Base-by-base conservation (phyloP, 352 stramenopile genomes). In the Pythium utonaiense region DNA sequence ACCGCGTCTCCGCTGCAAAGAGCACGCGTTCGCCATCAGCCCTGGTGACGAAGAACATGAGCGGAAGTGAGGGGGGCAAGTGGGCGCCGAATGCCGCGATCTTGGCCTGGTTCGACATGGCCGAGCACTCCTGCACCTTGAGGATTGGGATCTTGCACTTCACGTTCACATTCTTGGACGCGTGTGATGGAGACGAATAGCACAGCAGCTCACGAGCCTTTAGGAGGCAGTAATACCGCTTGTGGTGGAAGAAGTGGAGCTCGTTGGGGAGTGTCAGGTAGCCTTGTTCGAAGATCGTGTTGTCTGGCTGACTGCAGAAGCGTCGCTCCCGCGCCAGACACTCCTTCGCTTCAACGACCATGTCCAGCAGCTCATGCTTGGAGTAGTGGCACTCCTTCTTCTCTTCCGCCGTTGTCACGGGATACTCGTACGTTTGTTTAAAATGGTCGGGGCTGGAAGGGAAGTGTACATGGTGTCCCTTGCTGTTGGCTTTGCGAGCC, bases 21-120 rank as follows among this genome's bases (percentile, higher is more conserved):
- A 86, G 60, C 40, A 89, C 73, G 40, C 75, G 77, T 49, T 88
- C 77, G 14, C 79, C 81, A 42, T 81, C 82, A n/a, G 71, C 66
- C 36, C 80, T 84, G 44, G 81, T 89, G 22, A 89, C 76, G 59
- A 86, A 79, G 45, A 91, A 86, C 73, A 91, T 76, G 49, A 77
- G 67, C 36, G 60, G 52, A 38, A 91, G 66, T 9, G 83, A 65
- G 0, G 67, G 28, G 4, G 81, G 81, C 17, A 89, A 28, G 47
- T 73, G 67, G 0, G 77, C 70, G 14, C 81, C 81, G 47, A 89
- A 89, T 19, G 83, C 59, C 34, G 72, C 72, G 48, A 88, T 71
- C 58, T 89, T 84, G 70, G 81, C 80, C 38, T 83, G 72, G 60
- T 73, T 78, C 4, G 77, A 75, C 57, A 91, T 57, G 19, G 68